Evolutionary conservation across 805 yeast genomes (phyloP), one percentile per base, ranked within the genome.

Genomic region (Grigorovia jiainica): DNA sequence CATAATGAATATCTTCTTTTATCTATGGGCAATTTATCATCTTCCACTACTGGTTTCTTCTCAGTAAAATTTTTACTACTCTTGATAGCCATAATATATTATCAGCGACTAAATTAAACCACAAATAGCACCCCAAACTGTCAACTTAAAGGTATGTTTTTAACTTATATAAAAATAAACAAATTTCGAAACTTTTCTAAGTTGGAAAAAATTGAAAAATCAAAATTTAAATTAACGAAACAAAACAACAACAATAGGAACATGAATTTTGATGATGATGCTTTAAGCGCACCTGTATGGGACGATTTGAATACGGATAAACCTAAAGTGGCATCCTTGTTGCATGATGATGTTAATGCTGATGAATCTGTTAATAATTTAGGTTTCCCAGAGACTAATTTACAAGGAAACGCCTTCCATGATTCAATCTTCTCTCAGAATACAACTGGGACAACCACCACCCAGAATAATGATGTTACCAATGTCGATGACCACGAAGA

Each of bases 1-100:
- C 78, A 73, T 13, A 80, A 63, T 1, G 84, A 75, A 55, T 67
- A 73, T 38, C 60, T 47, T 38, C 56, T 52, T 23, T 45, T 42
- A 7, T 35, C 27, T 17, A 23, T 41, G n/a, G 18, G 24, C 13
- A 15, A 8, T 13, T 17, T 21, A 10, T 33, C 20, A n/a, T n/a
- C n/a, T n/a, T n/a, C 31, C 31, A 27, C n/a, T n/a, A 19, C 25
- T 21, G 11, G 25, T 18, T 7, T n/a, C 25, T 34, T 34, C 20
- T n/a, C n/a, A 20, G 5, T 24, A 7, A 11, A 17, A 17, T 34
- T n/a, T n/a, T n/a, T n/a, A n/a, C n/a, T n/a, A n/a, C n/a, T n/a
- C n/a, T n/a, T n/a, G n/a, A n/a, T n/a, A n/a, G n/a, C n/a, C n/a
- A n/a, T n/a, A n/a, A n/a, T n/a, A n/a, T n/a, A n/a, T n/a, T n/a